Evolutionary conservation across 352 stramenopile genomes (phyloP), one percentile per base, ranked within the genome.

Genomic region (Phytophthora chlamydospora): DNA sequence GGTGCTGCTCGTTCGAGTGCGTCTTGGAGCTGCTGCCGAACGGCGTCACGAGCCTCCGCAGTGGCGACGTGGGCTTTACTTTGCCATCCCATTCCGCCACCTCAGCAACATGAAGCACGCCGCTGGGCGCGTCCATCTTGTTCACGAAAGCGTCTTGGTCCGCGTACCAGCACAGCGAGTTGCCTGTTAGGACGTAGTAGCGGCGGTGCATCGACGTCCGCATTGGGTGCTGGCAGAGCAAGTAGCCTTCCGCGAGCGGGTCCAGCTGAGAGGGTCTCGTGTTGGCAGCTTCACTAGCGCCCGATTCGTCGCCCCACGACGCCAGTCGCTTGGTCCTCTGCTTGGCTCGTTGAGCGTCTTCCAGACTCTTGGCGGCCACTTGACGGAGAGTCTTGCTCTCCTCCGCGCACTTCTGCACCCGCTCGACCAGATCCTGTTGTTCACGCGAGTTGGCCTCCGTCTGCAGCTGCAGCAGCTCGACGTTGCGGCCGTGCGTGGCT

Each of bases 151-250:
- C 71, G 58, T 93, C 80, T 10, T 76, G 80, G 52, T 90, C 76
- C 21, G 85, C 77, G 64, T 90, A 93, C 82, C 85, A 93, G 66
- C 85, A 92, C 1, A 93, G 58, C 12, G 85, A 92, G 50, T 88
- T 92, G 13, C 85, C 85, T 9, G 75, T 85, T 13, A 93, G 64
- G 11, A 93, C 83, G 56, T 88, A 92, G 71, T 93, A 93, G 27
- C 80, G 77, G 1, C 83, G 80, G 32, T 92, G 85, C 79, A 91
- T 90, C 12, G 72, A 73, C 6, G 73, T 74, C 8, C 84, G 78
- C 27, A 71, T 71, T 13, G 78, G 80, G 31, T 91, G 81, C 50
- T 89, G 88, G 31, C 76, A 85, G 0, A 90, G 68, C 32, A 93
- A 59, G 46, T 93, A 93, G 4, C 85, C 83, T 53, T 92, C 80